phyloP scores from a whole-genome alignment of 805 yeast genomes.

The Komagataella pastoris region DNA sequence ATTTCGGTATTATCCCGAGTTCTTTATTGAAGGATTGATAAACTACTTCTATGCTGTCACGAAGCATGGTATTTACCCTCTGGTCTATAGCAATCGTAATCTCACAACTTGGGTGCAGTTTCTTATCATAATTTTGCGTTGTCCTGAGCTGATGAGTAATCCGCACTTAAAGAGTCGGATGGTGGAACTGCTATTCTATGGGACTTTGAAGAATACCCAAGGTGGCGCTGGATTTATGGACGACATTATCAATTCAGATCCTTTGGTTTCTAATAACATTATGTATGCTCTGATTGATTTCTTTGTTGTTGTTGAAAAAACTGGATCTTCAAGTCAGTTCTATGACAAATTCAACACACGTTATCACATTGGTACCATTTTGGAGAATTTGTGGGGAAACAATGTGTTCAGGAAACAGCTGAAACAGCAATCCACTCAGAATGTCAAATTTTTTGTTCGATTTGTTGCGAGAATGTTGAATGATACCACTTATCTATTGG shows the following conservation, averaged over 20 bases:
- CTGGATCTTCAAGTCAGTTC: conserved; percentile 90
- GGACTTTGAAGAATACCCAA: conserved; percentile 38
- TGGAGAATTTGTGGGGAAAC: conserved; percentile 75
- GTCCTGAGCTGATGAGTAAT: conserved; percentile 76
- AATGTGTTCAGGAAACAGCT: conserved; percentile 58
- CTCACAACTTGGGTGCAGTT: conserved; percentile 53
- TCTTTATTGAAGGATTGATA: conserved; percentile 68
- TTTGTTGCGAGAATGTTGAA: conserved; percentile 92
- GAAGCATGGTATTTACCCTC: conserved; percentile 38
- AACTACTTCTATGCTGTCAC: conserved; percentile 32
- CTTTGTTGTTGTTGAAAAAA: conserved; percentile 89
- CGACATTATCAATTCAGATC: conserved; percentile 48
- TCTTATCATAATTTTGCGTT: conserved; percentile 61
- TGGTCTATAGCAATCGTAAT: conserved; percentile 39
- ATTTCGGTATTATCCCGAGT: conserved; percentile 80
- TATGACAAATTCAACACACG: conserved; percentile 92
- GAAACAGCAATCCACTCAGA: conserved; percentile 46
- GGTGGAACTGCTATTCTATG: conserved; percentile 68
- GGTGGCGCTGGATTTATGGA: conserved; percentile 62
- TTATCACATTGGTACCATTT: conserved; percentile 69
- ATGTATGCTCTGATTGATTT: conserved; percentile 78
- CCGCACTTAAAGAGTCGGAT: conserved; percentile 86
- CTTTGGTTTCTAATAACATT: conserved; percentile 48
- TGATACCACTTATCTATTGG: conserved; percentile 83
- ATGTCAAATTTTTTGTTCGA: conserved; percentile 77